Base-by-base conservation (phyloP, 78 protist species). In the Capsaspora owczarzaki region DNA sequence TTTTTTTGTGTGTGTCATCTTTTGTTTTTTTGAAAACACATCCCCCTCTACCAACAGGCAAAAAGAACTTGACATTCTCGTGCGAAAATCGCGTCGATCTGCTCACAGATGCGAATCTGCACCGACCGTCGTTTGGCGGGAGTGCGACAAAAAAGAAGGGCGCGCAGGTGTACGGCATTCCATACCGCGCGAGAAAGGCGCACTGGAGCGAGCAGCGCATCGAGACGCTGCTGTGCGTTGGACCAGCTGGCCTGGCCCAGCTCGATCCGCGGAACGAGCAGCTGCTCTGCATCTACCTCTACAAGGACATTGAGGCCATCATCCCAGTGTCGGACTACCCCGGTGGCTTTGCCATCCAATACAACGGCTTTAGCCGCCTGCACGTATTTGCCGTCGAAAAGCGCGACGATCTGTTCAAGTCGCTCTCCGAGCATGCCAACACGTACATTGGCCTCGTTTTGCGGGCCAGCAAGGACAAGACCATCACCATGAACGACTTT, bases 211-310 rank as follows among this genome's bases (percentile, higher is more conserved):
- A 76, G 31, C 70, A 20, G 35, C 38, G 70, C 49, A 27, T 2
- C 14, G 38, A n/a, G 19, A 6, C 40, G 14, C 14, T 23, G 16
- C 85, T 86, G 27, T 1, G 33, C 4, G 46, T 44, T 37, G 33
- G 29, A 35, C 68, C 70, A 1, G 5, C 6, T n/a, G 68, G 72
- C 23, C 1, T 86, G 16, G 51, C 0, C 2, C 86, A 86, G 44
- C 2, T 47, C 16, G 72, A 47, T 46, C 37, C 74, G 19, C n/a
- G 29, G 47, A 22, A 37, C 44, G 42, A 37, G 1, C 10, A 61
- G n/a, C 79, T 68, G 10, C 0, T 80, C n/a, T 61, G 71, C 37
- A 46, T 42, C 40, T 86, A 81, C 83, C 43, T 53, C 56, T 86
- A 81, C 80, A 53, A 38, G 74, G 60, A 74, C 47, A 86, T 86